Base-by-base conservation (phyloP, 2,329 filamentous ascomycete genomes). In the Orbilia brochopaga region DNA sequence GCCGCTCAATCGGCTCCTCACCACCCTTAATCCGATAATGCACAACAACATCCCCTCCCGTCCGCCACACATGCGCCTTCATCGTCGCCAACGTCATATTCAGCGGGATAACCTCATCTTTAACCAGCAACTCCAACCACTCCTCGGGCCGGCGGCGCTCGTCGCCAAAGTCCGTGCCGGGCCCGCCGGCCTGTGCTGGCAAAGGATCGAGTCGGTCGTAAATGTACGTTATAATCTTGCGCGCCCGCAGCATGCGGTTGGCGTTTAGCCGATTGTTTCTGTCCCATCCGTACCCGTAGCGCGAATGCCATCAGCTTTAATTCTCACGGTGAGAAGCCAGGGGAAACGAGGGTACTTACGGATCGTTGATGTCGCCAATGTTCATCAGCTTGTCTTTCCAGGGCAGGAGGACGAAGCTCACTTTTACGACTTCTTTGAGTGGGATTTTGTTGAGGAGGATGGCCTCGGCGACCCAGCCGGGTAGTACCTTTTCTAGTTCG, bases 81-180 rank as follows among this genome's bases (percentile, higher is more conserved):
- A 99, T 87, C 0, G 92, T 97, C 2, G 92, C 91, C n/a, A 99
- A 85, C 37, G 90, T 97, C 89, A 96, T 97, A 32, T 88, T 89
- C 5, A 88, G 87, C 1, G 89, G 86, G 24, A 97, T 83, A 67
- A 89, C 79, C 84, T 92, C 90, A 61, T 92, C 90, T 78, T 97
- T 92, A 80, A 94, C 97, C 79, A 96, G 96, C 55, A 99, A 82
- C 79, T 99, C 94, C 32, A 99, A 82, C 80, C 97, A 97, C 78
- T 97, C 91, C 78, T 97, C 93, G 0, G 93, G 90, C 76, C 85
- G 88, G 77, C 95, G 81, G 15, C 44, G 64, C 44, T 73, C 69
- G 23, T 74, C 73, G n/a, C 75, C 75, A 40, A 64, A 66, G 48
- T 72, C 67, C 8, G 72, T 70, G 17, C 61, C 58, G 8, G 50